These are phyloP conservation scores for Paraurostyla sp. DNA, from an alignment of 73 alveolate genomes.

Conservation along the genomic window DNA sequence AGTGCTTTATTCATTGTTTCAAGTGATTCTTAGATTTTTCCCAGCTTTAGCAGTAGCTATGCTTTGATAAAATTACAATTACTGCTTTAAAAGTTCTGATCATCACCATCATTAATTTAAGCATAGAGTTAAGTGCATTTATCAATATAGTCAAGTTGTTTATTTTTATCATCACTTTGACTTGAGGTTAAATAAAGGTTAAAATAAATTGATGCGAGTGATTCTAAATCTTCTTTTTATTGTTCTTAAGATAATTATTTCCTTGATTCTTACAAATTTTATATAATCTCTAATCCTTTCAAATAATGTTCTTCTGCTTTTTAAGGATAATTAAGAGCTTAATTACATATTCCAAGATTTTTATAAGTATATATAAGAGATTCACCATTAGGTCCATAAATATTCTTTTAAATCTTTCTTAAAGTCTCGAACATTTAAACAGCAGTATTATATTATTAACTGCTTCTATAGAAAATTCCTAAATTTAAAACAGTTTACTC, in stretches of 20 bases:
- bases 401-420: neutral
- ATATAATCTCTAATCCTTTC: neutral
- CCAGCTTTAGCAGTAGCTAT: neutral
- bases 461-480: neutral
- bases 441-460: neutral
- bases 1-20: neutral
- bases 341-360: neutral
- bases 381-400: neutral
- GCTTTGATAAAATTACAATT: constrained; percentile 15
- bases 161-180: neutral
- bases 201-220: neutral
- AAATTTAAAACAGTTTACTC: constrained; percentile 15
- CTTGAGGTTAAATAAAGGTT: neutral
- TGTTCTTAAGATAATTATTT: neutral
- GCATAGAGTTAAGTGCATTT: neutral
- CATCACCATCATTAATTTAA: neutral
- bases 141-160: neutral
- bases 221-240: constrained; percentile 25
- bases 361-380: constrained; percentile 7
- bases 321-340: neutral
- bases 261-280: neutral
- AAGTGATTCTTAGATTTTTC: neutral
- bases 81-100: neutral
- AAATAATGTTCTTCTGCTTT: constrained; percentile 6
- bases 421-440: neutral